Evolutionary conservation across 78 protist species (phyloP).

Genomic region (slime mould (Dictyostelium discoideum)): DNA sequence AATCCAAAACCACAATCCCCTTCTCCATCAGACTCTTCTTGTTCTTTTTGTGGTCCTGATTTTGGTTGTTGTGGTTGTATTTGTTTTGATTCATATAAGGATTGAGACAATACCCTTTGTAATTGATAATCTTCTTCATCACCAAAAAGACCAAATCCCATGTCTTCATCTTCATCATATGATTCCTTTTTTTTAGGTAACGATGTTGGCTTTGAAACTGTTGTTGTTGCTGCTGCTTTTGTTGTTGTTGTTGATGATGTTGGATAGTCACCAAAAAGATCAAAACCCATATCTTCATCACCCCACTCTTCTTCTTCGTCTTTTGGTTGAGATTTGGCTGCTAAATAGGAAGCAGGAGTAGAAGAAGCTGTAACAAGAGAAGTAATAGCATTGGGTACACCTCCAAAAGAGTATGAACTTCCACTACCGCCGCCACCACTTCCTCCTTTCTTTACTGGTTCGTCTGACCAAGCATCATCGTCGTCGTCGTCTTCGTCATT

Average conservation of each 20-base stretch:
- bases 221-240: background rate
- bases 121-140: background rate
- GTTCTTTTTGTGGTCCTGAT: background rate
- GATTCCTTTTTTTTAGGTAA: background rate
- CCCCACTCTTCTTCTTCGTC: background rate
- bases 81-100: too few species aligned
- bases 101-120: background rate
- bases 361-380: background rate
- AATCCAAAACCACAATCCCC: too few species aligned
- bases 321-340: background rate
- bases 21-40: background rate
- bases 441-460: background rate
- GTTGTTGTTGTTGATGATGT: background rate
- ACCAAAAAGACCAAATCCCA: background rate
- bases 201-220: background rate
- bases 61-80: too few species aligned
- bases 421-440: too few species aligned
- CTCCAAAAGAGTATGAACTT: too few species aligned
- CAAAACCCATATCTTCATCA: constrained; percentile 69
- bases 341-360: background rate
- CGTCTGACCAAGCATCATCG: background rate
- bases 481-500: background rate
- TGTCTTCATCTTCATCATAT: background rate
- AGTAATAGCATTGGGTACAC: background rate
- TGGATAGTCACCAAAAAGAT: constrained; percentile 1